Evolutionary conservation across 1,284 basidiomycete species (phyloP).

Genomic region (Cryptococcus sp.): DNA sequence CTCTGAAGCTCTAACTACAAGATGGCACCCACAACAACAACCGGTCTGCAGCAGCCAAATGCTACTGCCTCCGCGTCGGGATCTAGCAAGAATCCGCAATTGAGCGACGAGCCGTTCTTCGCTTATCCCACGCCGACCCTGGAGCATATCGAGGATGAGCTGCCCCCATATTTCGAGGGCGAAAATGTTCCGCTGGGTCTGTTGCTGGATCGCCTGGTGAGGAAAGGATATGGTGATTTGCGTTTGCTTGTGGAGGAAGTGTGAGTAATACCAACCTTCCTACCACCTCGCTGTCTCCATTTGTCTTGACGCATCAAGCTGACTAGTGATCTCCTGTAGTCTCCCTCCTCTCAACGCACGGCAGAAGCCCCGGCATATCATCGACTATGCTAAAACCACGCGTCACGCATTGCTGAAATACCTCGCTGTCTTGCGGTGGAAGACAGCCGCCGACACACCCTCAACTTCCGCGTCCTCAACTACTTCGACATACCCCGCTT

Average conservation of each 20-base stretch:
- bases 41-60: too few species aligned
- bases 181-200: constrained; percentile 43
- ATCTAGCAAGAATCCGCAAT: constrained; percentile 37
- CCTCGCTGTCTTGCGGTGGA: constrained; percentile 49
- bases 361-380: constrained; percentile 44
- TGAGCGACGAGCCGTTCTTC: constrained; percentile 44
- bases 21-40: constrained; percentile 5
- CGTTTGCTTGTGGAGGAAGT: constrained; percentile 33
- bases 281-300: not conserved
- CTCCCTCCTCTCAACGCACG: constrained; percentile 23
- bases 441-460: constrained; percentile 41
- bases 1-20: too few species aligned
- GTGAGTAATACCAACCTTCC: constrained; percentile 25
- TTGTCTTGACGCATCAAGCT: not conserved
- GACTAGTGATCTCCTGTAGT: constrained; percentile 9
- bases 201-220: constrained; percentile 37
- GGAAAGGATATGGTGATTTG: constrained; percentile 43
- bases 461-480: constrained; percentile 4
- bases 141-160: constrained; percentile 44
- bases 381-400: constrained; percentile 44
- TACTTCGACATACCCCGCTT: constrained; percentile 1
- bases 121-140: constrained; percentile 41
- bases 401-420: constrained; percentile 49
- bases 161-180: constrained; percentile 43
- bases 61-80: too few species aligned